Conservation (phyloP, 192 early-diverging fungal species). For the Globomyces pollinis-pini region DNA sequence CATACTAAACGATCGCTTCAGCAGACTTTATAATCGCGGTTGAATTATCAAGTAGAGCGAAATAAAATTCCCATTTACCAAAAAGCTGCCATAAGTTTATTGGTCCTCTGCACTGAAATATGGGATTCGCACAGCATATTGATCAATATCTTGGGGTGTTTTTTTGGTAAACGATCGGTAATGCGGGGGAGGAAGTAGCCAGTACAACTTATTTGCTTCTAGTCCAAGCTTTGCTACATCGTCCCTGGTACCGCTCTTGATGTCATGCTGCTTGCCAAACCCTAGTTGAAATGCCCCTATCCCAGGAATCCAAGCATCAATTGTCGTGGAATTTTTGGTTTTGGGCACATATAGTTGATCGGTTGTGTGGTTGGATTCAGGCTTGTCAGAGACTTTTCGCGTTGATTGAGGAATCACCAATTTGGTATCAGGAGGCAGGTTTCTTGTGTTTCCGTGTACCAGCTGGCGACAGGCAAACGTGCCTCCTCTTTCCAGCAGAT, state of each 20-base stretch:
- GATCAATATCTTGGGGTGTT: conserved; percentile 12
- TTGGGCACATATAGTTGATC: conserved; percentile 15
- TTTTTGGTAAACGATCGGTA: conserved; percentile 16
- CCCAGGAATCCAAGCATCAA: conserved; percentile 16
- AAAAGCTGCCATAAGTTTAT: too few relatives aligned
- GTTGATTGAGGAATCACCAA: conserved; percentile 11
- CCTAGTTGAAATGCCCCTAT: conserved; percentile 15
- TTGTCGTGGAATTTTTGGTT: conserved; percentile 10
- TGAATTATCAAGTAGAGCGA: too few relatives aligned
- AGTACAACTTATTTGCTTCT: conserved; percentile 9
- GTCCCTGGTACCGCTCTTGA: conserved; percentile 9
- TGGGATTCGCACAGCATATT: conserved; percentile 11
- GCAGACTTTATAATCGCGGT: too few relatives aligned
- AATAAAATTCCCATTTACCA: too few relatives aligned
- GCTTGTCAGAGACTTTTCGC: conserved; percentile 1
- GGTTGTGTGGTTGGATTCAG: neutral
- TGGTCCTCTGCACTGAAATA: neutral
- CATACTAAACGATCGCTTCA: too few relatives aligned
- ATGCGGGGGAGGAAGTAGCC: conserved; percentile 16
- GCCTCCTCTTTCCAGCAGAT: conserved; percentile 12
- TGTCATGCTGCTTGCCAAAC: conserved; percentile 12
- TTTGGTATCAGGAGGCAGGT: too few relatives aligned
- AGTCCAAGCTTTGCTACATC: conserved; percentile 10
- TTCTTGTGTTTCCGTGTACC: conserved; percentile 15
- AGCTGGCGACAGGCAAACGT: conserved; percentile 11